Base-by-base conservation (phyloP, 2,329 filamentous ascomycete genomes). In the Elsinoe batatas region DNA sequence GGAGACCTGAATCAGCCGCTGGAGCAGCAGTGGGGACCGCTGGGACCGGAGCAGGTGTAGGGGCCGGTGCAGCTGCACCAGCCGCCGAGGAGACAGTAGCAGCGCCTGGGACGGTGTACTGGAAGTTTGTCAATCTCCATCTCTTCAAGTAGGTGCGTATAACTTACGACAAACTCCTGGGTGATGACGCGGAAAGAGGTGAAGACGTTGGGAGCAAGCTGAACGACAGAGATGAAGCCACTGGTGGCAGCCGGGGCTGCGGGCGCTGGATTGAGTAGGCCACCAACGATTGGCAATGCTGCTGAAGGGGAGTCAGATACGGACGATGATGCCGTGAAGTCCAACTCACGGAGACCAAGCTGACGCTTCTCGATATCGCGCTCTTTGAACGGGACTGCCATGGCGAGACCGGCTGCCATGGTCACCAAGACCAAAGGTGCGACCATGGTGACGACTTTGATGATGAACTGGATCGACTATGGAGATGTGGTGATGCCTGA, bases 101-200 rank as follows among this genome's bases (percentile, higher is more conserved):
- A 68, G 84, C 60, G 81, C 81, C 1, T 71, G 67, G 8, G 72
- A 71, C 1, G 78, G 78, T 4, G 15, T 42, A 55, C 63, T 86
- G 20, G 75, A 76, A 8, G 82, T 83, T 1, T 86, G 83, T 82
- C 77, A 81, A 26, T 86, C 79, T 74, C 86, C 86, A 81, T 87
- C 82, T 60, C 66, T 85, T 0, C 11, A 61, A 67, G 58, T 1
- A 26, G 47, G 17, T 3, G 26, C 7, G 12, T 15, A 5, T 3
- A 6, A 55, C 53, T 3, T 35, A 55, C 53, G 13, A 55, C 38
- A 30, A 44, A 46, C 13, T 42, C 17, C 40, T 55, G 53, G 30
- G 53, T 55, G 38, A 55, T 46, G 40, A 55, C 53, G 10, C 53
- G 53, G 53, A 35, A 55, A 18, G 53, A 55, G 13, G 53, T 55